These are phyloP conservation scores for Persicaria maculosa DNA, from an alignment of 148 eudicot species.

Conservation along the genomic window DNA sequence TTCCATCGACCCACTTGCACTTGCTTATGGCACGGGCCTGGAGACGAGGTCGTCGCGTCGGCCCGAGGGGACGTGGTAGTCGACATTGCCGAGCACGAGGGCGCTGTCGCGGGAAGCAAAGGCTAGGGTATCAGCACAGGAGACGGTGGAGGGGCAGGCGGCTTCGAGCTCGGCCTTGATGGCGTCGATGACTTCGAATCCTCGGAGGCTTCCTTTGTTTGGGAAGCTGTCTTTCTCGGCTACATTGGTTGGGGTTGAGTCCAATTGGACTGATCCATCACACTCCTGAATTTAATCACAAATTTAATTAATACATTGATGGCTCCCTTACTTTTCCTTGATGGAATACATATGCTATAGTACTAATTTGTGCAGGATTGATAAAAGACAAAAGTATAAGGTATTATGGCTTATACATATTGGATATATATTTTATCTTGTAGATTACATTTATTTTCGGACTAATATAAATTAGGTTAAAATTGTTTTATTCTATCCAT, in stretches of 20 bases:
- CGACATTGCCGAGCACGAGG: conserved; percentile 35
- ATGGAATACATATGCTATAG: too few relatives aligned
- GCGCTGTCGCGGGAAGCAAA: conserved; percentile 36
- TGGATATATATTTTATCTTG: too few relatives aligned
- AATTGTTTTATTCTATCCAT: too few relatives aligned
- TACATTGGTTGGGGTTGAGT: conserved; percentile 26
- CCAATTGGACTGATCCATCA: conserved; percentile 40
- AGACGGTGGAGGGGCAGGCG: conserved; percentile 33
- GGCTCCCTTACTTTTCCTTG: too few relatives aligned
- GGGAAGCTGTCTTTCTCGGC: conserved; percentile 43
- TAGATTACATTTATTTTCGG: too few relatives aligned
- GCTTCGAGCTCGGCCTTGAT: conserved; percentile 32
- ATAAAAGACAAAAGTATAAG: too few relatives aligned
- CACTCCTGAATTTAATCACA: conserved; percentile 51
- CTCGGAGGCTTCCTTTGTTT: conserved; percentile 30
- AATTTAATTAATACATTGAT: too few relatives aligned
- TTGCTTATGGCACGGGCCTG: too few relatives aligned
- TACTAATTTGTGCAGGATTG: too few relatives aligned
- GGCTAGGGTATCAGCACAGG: conserved; percentile 46
- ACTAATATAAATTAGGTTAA: too few relatives aligned
- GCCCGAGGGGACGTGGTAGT: conserved; percentile 34
- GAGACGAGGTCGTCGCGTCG: conserved; percentile 42
- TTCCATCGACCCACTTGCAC: too few relatives aligned
- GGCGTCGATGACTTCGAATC: conserved; percentile 33
- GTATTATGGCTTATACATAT: too few relatives aligned